Conservation (phyloP, 2,329 filamentous ascomycete genomes). For the Bipolaris victoriae region DNA sequence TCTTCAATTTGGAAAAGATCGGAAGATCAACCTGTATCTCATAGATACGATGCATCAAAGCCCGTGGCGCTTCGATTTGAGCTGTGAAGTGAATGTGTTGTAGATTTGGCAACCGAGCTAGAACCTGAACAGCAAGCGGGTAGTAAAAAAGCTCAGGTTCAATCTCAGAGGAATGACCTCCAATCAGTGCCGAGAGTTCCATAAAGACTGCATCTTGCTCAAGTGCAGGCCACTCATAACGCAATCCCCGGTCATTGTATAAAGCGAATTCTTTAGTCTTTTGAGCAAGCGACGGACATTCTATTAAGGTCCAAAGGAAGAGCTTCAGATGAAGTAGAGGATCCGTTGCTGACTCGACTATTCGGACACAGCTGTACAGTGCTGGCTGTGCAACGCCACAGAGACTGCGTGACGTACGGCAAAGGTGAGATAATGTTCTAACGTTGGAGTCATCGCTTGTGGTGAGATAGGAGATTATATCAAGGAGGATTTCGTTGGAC, state of each 20-base stretch:
- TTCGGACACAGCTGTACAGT: constrained; percentile 12
- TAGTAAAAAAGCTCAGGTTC: constrained; percentile 8
- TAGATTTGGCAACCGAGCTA: constrained; percentile 13
- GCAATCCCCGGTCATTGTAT: neutral
- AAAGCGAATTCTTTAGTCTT: too few relatives aligned
- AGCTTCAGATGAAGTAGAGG: constrained; percentile 4
- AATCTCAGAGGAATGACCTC: neutral
- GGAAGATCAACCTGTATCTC: constrained; percentile 1
- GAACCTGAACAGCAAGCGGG: constrained; percentile 6
- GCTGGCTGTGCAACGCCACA: constrained; percentile 10
- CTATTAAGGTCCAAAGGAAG: constrained; percentile 10
- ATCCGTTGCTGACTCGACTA: neutral
- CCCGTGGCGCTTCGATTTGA: constrained; percentile 6
- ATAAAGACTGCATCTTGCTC: neutral
- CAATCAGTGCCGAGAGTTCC: neutral
- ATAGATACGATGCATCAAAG: constrained; percentile 10
- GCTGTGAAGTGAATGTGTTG: constrained; percentile 4
- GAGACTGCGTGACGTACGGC: constrained; percentile 9
- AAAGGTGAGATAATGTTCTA: constrained; percentile 8
- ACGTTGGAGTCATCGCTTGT: neutral
- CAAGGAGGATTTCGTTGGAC: constrained; percentile 14
- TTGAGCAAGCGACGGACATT: neutral
- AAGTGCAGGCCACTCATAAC: constrained; percentile 5
- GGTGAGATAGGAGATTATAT: constrained; percentile 5
- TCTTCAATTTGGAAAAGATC: constrained; percentile 11